Evolutionary conservation across 345 rosid genomes (phyloP).

Genomic region (Melastoma malabathricum): DNA sequence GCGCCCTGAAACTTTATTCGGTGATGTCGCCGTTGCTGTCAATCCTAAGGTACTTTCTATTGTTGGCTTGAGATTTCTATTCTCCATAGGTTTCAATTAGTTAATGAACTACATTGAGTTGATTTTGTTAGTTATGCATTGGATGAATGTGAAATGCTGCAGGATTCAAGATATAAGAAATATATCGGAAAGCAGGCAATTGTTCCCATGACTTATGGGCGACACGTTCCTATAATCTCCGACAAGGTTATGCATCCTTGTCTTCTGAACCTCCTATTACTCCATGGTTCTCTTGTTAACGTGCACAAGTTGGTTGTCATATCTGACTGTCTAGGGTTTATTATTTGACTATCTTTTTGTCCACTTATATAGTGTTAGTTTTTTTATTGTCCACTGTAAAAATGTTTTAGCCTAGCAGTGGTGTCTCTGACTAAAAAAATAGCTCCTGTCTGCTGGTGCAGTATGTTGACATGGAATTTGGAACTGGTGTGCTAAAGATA

Average conservation of each 20-base stretch:
- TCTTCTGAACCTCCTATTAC: neutral
- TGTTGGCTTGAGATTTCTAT: too few species aligned
- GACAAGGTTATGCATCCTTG: conserved; percentile 44
- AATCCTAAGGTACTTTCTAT: conserved; percentile 52
- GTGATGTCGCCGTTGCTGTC: conserved; percentile 91
- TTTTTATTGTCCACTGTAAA: too few species aligned
- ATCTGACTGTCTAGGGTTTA: too few species aligned
- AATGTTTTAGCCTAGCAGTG: too few species aligned
- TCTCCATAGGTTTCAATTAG: too few species aligned
- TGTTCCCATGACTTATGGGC: conserved; percentile 98
- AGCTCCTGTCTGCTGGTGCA: conserved; percentile 17
- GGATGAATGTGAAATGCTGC: conserved; percentile 11
- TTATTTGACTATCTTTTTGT: too few species aligned
- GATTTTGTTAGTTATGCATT: neutral
- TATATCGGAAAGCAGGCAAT: conserved; percentile 80
- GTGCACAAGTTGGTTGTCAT: neutral
- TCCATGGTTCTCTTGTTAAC: neutral
- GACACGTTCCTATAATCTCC: conserved; percentile 80
- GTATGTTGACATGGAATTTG: conserved; percentile 96
- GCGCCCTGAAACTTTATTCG: conserved; percentile 94
- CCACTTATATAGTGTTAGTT: too few species aligned
- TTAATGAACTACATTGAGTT: too few species aligned
- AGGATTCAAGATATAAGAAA: conserved; percentile 85
- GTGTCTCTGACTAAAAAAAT: neutral
- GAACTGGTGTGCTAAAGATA: conserved; percentile 97